Evolutionary conservation across 2,329 filamentous ascomycete genomes (phyloP), one percentile per base, ranked within the genome.

Genomic region (Aureobasidium sp.): DNA sequence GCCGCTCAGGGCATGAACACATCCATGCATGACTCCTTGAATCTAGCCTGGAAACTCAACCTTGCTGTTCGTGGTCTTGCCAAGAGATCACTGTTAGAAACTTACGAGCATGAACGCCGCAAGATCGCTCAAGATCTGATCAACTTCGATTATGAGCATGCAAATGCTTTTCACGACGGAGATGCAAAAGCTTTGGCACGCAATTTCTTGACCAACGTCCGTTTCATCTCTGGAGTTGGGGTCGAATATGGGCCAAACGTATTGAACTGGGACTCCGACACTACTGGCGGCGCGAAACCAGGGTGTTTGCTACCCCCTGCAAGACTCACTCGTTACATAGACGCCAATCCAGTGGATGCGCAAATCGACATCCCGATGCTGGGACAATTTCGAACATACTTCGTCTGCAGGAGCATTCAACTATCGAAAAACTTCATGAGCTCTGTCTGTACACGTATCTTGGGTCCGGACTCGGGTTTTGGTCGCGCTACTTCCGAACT

Each of bases 281-380:
- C 13, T 6, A 6, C 39, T 29, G 34, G 32, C 20, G 59, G 59
- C 13, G 43, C 44, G 9, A 20, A 57, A 20, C 50, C 76, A 8
- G 76, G 76, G 4, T 76, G 69, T 61, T 69, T 84, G 26, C 77
- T 89, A 29, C 82, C 85, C 3, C 88, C 88, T 2, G 86, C 86
- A 44, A 88, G 84, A 73, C 87, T 87, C 20, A 88, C 87, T 0
- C 82, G 89, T 32, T 91, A 87, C 70, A 82, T 91, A 57, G 89
- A 92, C 73, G 86, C 88, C 3, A 92, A 92, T 68, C 88, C 88
- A 0, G 84, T 92, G 46, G 86, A 92, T 67, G 77, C 92, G 32
- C 87, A 92, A 71, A 83, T 90, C 6, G 89, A 92, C 69, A 89
- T 92, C 48, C 89, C 89, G 1, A 83, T 90, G 73, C 77, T 92